Base-by-base conservation (phyloP, 2,329 filamentous ascomycete species). In the Penicillium paneum region DNA sequence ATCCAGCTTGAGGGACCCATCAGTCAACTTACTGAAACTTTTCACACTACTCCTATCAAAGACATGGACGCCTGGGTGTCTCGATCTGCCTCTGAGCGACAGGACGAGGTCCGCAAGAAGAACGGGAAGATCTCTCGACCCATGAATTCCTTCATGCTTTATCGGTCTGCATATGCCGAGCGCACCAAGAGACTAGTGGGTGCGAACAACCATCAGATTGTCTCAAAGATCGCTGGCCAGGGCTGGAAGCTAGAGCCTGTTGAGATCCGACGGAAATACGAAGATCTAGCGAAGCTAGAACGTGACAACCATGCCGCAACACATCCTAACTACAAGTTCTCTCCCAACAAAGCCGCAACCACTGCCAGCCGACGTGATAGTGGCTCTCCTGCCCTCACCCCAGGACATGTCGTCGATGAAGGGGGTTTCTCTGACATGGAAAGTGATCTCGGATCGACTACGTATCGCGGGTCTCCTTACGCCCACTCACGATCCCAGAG, bases 111-210 rank as follows among this genome's bases (percentile, higher is more conserved):
- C 17, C 50, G 50, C 40, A 82, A 83, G 64, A 90, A 86, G 65
- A 78, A 85, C 34, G 89, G 89, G 26, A 91, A 92, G 70, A 83
- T 97, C 63, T 91, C 93, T 66, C 83, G 94, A 29, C 92, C 94
- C 3, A 96, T 97, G 88, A 99, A 99, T 72, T 93, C 90, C 0
- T 99, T 97, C 77, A 96, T 99, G 88, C 79, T 99, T 47, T 99
- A 99, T 72, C 88, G 94, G 39, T 96, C 94, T 62, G 90, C 91
- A 7, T 97, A 90, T 69, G 90, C 95, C 56, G 89, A 94, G 58
- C 82, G 91, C 31, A 90, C 90, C 55, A 96, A 96, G 73, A 80
- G 83, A 48, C 90, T 86, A 79, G 90, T 89, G 64, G 78, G 84
- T 13, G 86, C 94, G 65, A 93, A 94, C 72, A 97, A 97, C 74